Base-by-base conservation (phyloP, 257 asterid species). In the Orobanche coerulescens region DNA sequence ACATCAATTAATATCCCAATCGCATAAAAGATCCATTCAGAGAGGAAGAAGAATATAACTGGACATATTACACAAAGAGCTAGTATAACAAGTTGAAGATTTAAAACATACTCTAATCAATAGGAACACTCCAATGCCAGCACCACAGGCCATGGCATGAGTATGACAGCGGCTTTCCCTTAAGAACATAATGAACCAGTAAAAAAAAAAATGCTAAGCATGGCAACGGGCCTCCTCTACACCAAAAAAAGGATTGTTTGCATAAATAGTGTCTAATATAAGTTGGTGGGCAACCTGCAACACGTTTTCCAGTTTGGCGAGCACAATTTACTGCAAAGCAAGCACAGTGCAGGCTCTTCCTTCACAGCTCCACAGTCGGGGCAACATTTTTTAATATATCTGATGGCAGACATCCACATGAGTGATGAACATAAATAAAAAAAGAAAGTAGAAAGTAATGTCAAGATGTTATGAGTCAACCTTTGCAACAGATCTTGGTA, bases 401-500 rank as follows among this genome's bases (percentile, higher is more conserved):
- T 93, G 77, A 71, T 55, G 54, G 64, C 37, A 70, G 37, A 69
- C 55, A 43, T 55, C 39, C 33, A 69, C 47, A 64, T 72, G 42
- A 58, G 16, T 30, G 25, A 49, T 51, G 10, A 34, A 64, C 62
- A 36, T 60, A 28, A 40, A 44, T 53, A 68, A 62, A n/a, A 62
- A n/a, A 5, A 54, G n/a, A 54, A 64, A 19, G 25, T 7, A 36
- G 22, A 11, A 63, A 22, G 25, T 23, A 49, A 63, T 26, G 16
- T 24, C 33, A 71, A 31, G 31, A 33, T 49, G 18, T 36, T 24
- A 58, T 25, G 70, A 57, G 53, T 25, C 70, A 72, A 89, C 99
- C 97, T 93, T 71, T 89, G 96, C 85, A 93, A 75, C 68, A 93
- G 80, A 71, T 93, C 95, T 78, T 93, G 97, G 65, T 84, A 93